Base-by-base conservation (phyloP, 768 basidiomycete genomes). In the Galerina sulciceps region DNA sequence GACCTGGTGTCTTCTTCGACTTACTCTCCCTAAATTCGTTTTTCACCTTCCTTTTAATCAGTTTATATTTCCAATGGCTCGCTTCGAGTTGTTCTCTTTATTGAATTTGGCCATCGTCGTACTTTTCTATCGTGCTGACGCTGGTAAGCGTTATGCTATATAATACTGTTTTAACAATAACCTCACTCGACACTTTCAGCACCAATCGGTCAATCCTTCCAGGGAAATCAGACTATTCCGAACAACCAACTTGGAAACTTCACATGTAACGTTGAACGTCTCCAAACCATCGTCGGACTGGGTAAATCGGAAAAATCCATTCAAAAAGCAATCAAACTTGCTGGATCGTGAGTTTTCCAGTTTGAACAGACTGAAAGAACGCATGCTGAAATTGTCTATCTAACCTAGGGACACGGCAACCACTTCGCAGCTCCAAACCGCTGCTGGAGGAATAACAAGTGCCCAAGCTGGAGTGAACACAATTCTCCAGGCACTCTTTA, bases 1-100 rank as follows among this genome's bases (percentile, higher is more conserved):
- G 53, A 54, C 50, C 50, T 54, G 53, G 41, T 54, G 53, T 54
- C 43, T 11, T 35, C 26, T 44, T 52, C 35, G 22, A 38, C 8
- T 35, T 42, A 34, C 18, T 43, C 44, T 20, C 20, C 14, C 15
- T 44, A 31, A 31, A 4, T 35, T 44, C 15, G 4, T 54, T 34
- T 44, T 18, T 11, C 20, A 41, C 8, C 26, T 31, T 5, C 26
- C n/a, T n/a, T n/a, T n/a, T n/a, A n/a, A 31, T 8, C 26, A 31
- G 26, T 31, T 18, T 53, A 6, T 45, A 43, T 34, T 44, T 36
- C 31, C 37, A 40, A 51, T 51, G 50, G 50, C 50, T 23, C 50
- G 50, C 17, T 51, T 50, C 11, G 48, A 34, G 40, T 38, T 51
- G 11, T 36, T 38, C 0, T 51, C 17, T 51, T 23, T 37, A 17